phyloP scores from a whole-genome alignment of 2,329 filamentous ascomycete genomes.

The Diaporthe citrichinensis region DNA sequence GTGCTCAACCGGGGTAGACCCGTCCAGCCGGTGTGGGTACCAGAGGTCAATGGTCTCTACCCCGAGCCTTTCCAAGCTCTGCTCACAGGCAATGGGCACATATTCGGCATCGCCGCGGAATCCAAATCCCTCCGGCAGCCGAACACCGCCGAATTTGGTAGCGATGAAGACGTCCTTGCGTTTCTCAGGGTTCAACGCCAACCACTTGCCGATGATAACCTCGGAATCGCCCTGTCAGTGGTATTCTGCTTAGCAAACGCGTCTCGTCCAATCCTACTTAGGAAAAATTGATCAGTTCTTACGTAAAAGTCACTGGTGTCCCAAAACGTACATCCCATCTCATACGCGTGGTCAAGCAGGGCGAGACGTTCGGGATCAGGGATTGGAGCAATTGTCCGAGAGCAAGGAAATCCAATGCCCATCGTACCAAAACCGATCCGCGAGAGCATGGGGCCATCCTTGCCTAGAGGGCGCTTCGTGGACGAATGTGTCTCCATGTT shows the following conservation, averaged over 20 bases:
- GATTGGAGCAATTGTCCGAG: conserved; percentile 45
- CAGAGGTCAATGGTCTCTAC: conserved; percentile 68
- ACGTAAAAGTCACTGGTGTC: conserved; percentile 41
- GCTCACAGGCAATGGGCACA: conserved; percentile 48
- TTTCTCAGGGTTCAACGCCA: conserved; percentile 60
- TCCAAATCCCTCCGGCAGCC: conserved; percentile 32
- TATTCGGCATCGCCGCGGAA: conserved; percentile 47
- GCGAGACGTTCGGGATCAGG: conserved; percentile 65
- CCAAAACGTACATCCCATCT: conserved; percentile 57
- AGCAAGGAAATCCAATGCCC: conserved; percentile 44
- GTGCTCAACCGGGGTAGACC: conserved; percentile 60
- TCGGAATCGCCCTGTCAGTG: conserved; percentile 55
- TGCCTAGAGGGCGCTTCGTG: conserved; percentile 43
- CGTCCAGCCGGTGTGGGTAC: conserved; percentile 64
- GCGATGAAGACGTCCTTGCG: conserved; percentile 62
- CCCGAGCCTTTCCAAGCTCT: conserved; percentile 59
- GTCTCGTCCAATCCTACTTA: fast-evolving
- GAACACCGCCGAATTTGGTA: conserved; percentile 51
- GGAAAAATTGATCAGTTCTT: neutral
- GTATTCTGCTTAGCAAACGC: fast-evolving
- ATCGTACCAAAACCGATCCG: conserved; percentile 48
- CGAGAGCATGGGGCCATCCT: conserved; percentile 45
- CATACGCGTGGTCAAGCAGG: conserved; percentile 65
- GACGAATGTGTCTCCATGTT: neutral
- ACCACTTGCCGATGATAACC: conserved; percentile 60